A percentile compares a stretch with the other conserved stretches of the same genome.
phyloP scores from a whole-genome alignment of 2,329 filamentous ascomycete genomes.

The Calonectria henricotiae region DNA sequence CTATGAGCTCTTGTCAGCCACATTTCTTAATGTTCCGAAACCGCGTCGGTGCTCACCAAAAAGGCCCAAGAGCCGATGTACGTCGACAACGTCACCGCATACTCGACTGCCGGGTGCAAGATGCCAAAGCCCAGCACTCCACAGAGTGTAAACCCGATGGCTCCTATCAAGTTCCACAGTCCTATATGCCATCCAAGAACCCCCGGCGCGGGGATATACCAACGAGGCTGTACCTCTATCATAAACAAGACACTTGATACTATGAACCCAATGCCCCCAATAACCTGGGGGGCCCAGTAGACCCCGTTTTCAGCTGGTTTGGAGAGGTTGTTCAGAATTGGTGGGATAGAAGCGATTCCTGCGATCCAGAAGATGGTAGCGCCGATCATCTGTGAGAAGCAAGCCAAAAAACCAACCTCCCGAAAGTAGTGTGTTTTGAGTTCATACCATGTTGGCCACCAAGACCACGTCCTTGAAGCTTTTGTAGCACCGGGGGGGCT shows the following conservation, averaged over 20 bases:
- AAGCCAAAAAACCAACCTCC: slow-evolving; percentile 74
- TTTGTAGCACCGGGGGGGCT: neutral
- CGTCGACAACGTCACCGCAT: slow-evolving; percentile 67
- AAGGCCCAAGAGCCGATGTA: slow-evolving; percentile 69
- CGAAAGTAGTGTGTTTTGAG: slow-evolving; percentile 72
- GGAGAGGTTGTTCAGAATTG: slow-evolving; percentile 64
- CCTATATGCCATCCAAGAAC: slow-evolving; percentile 79
- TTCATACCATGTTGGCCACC: slow-evolving; percentile 73
- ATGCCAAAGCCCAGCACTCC: slow-evolving; percentile 70
- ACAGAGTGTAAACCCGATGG: slow-evolving; percentile 75
- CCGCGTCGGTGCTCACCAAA: slow-evolving; percentile 50
- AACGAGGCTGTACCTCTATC: slow-evolving; percentile 76
- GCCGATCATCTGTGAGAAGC: slow-evolving; percentile 69
- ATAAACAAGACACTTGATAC: slow-evolving; percentile 74
- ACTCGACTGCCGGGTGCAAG: slow-evolving; percentile 55
- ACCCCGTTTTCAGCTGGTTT: slow-evolving; percentile 63
- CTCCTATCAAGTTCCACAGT: slow-evolving; percentile 76
- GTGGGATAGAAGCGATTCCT: slow-evolving; percentile 74
- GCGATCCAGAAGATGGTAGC: slow-evolving; percentile 78
- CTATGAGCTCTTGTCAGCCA: slow-evolving; percentile 66
- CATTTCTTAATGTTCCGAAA: slow-evolving; percentile 4
- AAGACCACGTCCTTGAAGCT: slow-evolving; percentile 66
- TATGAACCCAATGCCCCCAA: slow-evolving; percentile 76
- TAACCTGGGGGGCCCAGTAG: slow-evolving; percentile 74
- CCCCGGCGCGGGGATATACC: slow-evolving; percentile 72